Conservation (phyloP, 257 asterid genomes). For the Ehretia macrophylla region DNA sequence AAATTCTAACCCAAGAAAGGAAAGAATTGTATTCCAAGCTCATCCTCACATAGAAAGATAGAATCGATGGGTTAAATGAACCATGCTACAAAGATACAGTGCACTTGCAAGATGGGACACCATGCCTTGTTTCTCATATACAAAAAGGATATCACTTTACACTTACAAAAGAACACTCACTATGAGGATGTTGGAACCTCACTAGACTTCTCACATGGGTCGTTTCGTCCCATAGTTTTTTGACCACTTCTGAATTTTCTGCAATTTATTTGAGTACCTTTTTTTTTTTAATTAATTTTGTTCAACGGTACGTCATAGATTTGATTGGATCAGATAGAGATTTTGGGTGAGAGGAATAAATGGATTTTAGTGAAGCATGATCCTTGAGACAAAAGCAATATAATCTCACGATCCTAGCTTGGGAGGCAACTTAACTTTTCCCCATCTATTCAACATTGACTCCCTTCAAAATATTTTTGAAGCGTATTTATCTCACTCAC, state of each 20-base stretch:
- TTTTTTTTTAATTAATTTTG: slow-evolving; percentile 3
- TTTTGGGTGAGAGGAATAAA: slow-evolving; percentile 51
- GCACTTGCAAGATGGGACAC: not conserved
- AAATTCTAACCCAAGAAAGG: no score
- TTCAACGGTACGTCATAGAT: slow-evolving; percentile 24
- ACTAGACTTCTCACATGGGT: slow-evolving; percentile 49
- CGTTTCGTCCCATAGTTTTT: slow-evolving; percentile 15
- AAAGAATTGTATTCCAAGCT: no score
- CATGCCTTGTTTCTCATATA: not conserved
- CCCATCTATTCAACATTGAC: no score
- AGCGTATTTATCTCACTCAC: no score
- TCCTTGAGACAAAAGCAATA: slow-evolving; percentile 49
- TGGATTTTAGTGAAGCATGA: slow-evolving; percentile 61
- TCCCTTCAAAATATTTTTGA: no score
- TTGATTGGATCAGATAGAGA: slow-evolving; percentile 30
- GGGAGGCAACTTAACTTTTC: slow-evolving; percentile 59
- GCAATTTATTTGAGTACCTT: no score
- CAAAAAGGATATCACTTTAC: no score
- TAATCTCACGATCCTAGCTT: slow-evolving; percentile 34
- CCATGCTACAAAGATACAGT: not conserved
- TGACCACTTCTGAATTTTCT: slow-evolving; percentile 31
- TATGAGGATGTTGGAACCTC: slow-evolving; percentile 27
- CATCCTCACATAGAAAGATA: no score
- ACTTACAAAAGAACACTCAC: not conserved
- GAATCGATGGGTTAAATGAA: no score